Evolutionary conservation across 139 green algal species (phyloP), one percentile per base, ranked within the genome.

Genomic region (Volvox reticuliferus): DNA sequence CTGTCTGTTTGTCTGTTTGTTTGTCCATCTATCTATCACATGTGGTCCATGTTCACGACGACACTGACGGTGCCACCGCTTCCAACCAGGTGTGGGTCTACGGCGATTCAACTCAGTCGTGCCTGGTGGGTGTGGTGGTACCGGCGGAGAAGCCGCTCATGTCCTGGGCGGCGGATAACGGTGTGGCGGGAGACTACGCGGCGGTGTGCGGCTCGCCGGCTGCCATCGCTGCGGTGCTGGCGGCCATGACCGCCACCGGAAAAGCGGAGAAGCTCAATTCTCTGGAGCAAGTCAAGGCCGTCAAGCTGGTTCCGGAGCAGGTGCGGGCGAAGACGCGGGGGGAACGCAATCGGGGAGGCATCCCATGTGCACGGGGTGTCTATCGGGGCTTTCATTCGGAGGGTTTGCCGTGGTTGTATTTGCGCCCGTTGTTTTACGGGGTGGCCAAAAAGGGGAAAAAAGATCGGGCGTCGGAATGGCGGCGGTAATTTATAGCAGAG

Each of bases 91-190:
- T 96, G 19, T 96, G 91, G 96, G 97, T 99, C 88, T 99, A 99
- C 91, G 97, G 98, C 86, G 97, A 98, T 32, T 94, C 96, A 20
- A 90, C 96, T 87, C 44, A 90, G 84, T 91, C 79, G 55, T 91
- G 86, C 36, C 93, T 99, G 89, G 97, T 99, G 82, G 97, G 94
- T 2, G 95, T 99, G 81, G 97, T 98, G 81, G 96, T 99, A 84
- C 98, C 98, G 22, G 93, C 96, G 65, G 92, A 97, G 91, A 88
- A 91, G 69, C 86, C 83, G 35, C 78, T 97, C 16, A 88, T 86
- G 92, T 36, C 86, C 2, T 97, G 93, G 94, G 96, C 95, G n/a
- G 89, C 91, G 44, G 88, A 93, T 28, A 69, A 93, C 6, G 94
- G 94, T 61, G 81, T 95, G 35, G 22, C 26, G 79, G 78, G 5